Base-by-base conservation (phyloP, 1,284 basidiomycete species). In the Meira miltonrushii region DNA sequence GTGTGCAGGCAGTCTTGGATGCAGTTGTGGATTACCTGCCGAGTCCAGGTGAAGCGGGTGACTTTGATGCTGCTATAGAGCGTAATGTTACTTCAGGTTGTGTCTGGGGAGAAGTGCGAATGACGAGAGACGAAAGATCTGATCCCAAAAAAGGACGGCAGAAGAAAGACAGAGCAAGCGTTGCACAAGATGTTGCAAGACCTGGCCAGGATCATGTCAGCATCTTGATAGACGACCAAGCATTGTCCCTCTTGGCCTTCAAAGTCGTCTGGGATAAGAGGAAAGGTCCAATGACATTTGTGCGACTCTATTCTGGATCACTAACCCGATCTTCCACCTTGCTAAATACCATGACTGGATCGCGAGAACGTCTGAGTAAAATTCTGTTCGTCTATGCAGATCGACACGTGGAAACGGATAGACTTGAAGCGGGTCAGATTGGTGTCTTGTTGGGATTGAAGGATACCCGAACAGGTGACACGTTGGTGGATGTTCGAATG, bases 251-350 rank as follows among this genome's bases (percentile, higher is more conserved):
- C 1, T 81, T 93, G 21, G 90, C 89, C 0, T 93, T 91, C 88
- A 93, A 93, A 75, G 90, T 93, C 17, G 83, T 82, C 23, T 92
- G 88, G 87, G 89, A 92, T 75, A 86, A 86, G 64, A 84, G 84
- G 61, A 84, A 83, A 65, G 90, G 90, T 13, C 92, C 90, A 85
- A 89, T 92, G 85, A 92, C 90, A 0, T 93, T 91, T 73, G 86
- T 93, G 39, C 83, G 90, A 23, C 84, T 93, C 21, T 93, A 93
- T 75, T 90, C 90, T 57, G 90, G 90, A 86, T 69, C 61, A 10
- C 56, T 66, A 13, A 67, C 58, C 0, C 66, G 90, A 86, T 88
- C 28, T 39, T 86, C 87, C 57, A 86, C 80, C 51, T 77, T 92
- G n/a, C 76, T 85, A 50, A 91, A 91, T 64, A 82, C 84, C 1